Conservation (phyloP, 768 basidiomycete genomes). For the Exsudoporus frostii region DNA sequence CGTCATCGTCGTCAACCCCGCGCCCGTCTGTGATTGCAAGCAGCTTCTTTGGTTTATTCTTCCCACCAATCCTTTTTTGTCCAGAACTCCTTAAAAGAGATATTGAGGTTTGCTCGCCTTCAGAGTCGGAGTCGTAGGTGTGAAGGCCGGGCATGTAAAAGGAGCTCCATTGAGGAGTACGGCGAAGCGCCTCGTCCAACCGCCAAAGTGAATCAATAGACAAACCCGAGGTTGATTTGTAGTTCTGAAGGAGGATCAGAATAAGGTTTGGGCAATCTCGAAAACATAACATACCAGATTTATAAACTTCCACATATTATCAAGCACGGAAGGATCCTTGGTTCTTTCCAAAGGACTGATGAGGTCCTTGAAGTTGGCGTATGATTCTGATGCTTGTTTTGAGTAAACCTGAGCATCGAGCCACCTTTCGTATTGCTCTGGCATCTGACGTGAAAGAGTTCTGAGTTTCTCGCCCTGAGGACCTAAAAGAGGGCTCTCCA, state of each 20-base stretch:
- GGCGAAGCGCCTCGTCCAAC: slow-evolving; percentile 47
- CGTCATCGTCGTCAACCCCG: slow-evolving; percentile 39
- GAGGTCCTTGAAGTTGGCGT: slow-evolving; percentile 50
- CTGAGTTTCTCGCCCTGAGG: slow-evolving; percentile 54
- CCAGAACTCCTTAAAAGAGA: slow-evolving; percentile 10
- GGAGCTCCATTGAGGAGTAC: slow-evolving; percentile 59
- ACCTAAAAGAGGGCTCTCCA: slow-evolving; percentile 61
- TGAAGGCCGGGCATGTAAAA: slow-evolving; percentile 31
- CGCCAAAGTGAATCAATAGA: slow-evolving; percentile 65
- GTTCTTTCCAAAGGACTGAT: slow-evolving; percentile 60
- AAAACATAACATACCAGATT: slow-evolving; percentile 48
- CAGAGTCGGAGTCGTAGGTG: slow-evolving; percentile 23
- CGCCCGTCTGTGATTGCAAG: slow-evolving; percentile 51
- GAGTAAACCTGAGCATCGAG: slow-evolving; percentile 66
- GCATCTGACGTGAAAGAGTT: slow-evolving; percentile 47
- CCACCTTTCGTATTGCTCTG: slow-evolving; percentile 64
- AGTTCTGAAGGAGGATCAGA: slow-evolving; percentile 49
- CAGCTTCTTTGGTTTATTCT: slow-evolving; percentile 36
- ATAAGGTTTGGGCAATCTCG: neutral
- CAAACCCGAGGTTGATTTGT: slow-evolving; percentile 47
- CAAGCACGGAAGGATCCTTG: slow-evolving; percentile 46
- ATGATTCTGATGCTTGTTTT: slow-evolving; percentile 49
- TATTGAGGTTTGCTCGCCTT: slow-evolving; percentile 20
- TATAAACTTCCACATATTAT: slow-evolving; percentile 62
- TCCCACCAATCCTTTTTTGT: slow-evolving; percentile 15